A percentile compares a stretch with the other conserved stretches of the same genome.
phyloP scores from a whole-genome alignment of 2,329 filamentous ascomycete genomes.

The Phyllosticta citrichinensis region DNA sequence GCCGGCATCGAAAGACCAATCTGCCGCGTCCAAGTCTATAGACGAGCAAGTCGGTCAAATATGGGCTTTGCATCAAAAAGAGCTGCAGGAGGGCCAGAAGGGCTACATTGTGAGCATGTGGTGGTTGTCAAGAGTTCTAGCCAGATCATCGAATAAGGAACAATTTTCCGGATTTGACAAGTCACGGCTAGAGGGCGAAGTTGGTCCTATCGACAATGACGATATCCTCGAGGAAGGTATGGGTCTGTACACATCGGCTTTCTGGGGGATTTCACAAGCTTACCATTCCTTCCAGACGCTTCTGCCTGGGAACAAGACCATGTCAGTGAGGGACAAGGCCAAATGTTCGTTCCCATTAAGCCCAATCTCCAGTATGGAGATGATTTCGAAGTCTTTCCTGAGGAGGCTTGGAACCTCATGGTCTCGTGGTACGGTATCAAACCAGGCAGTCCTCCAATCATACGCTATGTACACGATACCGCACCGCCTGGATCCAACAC shows the following conservation, averaged over 20 bases:
- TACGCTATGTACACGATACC: conserved; percentile 69
- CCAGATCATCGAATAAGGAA: conserved; percentile 47
- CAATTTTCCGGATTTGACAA: conserved; percentile 44
- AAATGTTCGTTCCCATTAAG: conserved; percentile 60
- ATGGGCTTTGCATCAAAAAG: conserved; percentile 45
- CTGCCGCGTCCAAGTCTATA: conserved; percentile 12
- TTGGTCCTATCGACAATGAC: conserved; percentile 74
- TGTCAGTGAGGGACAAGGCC: conserved; percentile 31
- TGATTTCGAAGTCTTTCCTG: conserved; percentile 67
- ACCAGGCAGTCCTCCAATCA: conserved; percentile 59
- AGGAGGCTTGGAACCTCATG: conserved; percentile 72
- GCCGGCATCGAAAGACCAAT: not conserved
- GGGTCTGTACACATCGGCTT: not conserved
- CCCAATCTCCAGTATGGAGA: conserved; percentile 54
- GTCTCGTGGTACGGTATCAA: conserved; percentile 73
- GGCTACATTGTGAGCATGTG: conserved; percentile 68
- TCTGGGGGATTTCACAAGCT: not conserved
- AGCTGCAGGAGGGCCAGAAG: conserved; percentile 59
- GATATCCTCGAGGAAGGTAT: conserved; percentile 17
- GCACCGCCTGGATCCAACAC: conserved; percentile 40
- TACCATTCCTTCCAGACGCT: not conserved
- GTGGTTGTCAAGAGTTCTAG: conserved; percentile 68
- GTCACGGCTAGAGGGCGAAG: conserved; percentile 48
- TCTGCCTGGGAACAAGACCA: conserved; percentile 8
- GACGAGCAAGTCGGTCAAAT: conserved; percentile 70